Base-by-base conservation (phyloP, 345 rosid genomes). In the Excoecaria agallocha region DNA sequence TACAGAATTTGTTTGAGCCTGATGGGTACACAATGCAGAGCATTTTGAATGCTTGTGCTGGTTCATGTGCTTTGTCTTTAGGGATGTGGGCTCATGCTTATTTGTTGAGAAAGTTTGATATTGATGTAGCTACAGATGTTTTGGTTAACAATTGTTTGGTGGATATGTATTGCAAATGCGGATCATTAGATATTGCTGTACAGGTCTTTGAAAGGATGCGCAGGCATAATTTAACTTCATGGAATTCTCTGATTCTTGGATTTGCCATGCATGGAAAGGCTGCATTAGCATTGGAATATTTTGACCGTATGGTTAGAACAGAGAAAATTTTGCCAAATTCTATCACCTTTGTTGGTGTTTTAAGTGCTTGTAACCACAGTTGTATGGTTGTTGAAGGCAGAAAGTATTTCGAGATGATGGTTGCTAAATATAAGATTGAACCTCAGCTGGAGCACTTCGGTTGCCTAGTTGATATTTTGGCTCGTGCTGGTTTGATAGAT, bases 101-200 rank as follows among this genome's bases (percentile, higher is more conserved):
- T 81, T 4, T 89, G 68, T n/a, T 90, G 74, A 83, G 78, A 63
- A 87, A 77, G 11, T 78, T 80, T 22, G 81, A 81, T 66, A 49
- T 57, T 10, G 64, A 72, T 76, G 51, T 80, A 56, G 76, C 74
- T 51, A 64, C 57, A 35, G 89, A 86, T 83, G 86, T 89, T 84
- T 75, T 93, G 73, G 74, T 90, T 30, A 84, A 86, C 49, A 87
- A 87, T 80, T 89, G 89, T 4, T 75, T 93, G 82, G 76, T 90
- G 38, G 94, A 93, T 61, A 91, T 93, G 97, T 93, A 93, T 67
- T 83, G 91, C 82, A 93, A 89, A 82, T 89, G 96, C 22, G 96
- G 97, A 22, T 82, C 89, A 0, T 66, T 90, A 22, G 85, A 78
- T 68, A 73, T 89, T 41, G 97, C 94, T 37, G 50, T 77, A 68